A percentile compares a stretch with the other conserved stretches of the same genome.
phyloP scores from a whole-genome alignment of 2,329 filamentous ascomycete genomes.

The Trichoderma oligosporum region DNA sequence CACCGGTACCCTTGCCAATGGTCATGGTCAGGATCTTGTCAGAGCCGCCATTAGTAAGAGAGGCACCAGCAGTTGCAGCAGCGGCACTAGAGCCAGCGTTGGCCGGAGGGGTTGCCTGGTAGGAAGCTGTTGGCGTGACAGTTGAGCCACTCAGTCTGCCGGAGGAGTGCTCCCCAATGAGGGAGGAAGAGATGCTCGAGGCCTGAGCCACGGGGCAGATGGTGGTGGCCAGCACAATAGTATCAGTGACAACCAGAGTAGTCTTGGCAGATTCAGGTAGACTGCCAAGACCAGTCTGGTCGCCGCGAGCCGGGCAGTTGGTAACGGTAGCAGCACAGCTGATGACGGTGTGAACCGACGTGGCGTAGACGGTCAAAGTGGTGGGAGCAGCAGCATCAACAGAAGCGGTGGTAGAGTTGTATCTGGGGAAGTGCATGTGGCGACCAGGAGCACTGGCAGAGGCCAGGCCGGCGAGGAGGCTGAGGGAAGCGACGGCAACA shows the following conservation, averaged over 20 bases:
- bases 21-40: slow-evolving; percentile 36
- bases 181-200: slow-evolving; percentile 38
- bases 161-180: slow-evolving; percentile 36
- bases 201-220: slow-evolving; percentile 46
- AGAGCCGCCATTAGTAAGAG: slow-evolving; percentile 29
- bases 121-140: slow-evolving; percentile 29
- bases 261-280: slow-evolving; percentile 36
- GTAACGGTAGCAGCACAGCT: slow-evolving; percentile 56
- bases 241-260: slow-evolving; percentile 37
- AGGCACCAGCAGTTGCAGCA: slow-evolving; percentile 25
- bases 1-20: slow-evolving; percentile 28
- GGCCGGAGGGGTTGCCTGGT: slow-evolving; percentile 23
- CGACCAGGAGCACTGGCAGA: slow-evolving; percentile 17
- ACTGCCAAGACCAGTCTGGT: slow-evolving; percentile 32
- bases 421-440: slow-evolving; percentile 18
- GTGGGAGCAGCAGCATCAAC: slow-evolving; percentile 29
- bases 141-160: slow-evolving; percentile 39
- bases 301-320: slow-evolving; percentile 46
- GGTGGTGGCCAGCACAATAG: slow-evolving; percentile 38
- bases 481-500: slow-evolving; percentile 12
- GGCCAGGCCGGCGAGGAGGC: slow-evolving; percentile 18
- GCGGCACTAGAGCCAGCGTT: slow-evolving; percentile 19
- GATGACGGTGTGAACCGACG: slow-evolving; percentile 54
- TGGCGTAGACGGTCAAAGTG: slow-evolving; percentile 50
- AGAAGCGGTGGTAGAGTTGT: slow-evolving; percentile 27